These are phyloP conservation scores for Nicotiana noctiflora DNA, from an alignment of 257 asterid genomes.

Conservation along the genomic window DNA sequence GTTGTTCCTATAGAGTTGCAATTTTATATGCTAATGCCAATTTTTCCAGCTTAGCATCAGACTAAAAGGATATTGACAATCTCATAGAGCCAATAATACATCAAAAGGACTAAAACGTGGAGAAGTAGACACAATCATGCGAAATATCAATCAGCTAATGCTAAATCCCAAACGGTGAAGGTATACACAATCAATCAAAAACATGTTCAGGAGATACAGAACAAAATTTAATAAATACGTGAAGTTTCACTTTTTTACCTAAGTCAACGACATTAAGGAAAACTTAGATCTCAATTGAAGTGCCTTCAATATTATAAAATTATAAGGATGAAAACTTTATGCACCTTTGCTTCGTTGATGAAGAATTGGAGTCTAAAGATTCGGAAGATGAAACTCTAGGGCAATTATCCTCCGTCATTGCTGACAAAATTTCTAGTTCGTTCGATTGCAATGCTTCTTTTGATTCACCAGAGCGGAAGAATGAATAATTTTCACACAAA, in stretches of 20 bases:
- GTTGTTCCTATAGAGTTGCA: background rate
- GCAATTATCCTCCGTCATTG: conserved; percentile 60
- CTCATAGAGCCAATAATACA: background rate
- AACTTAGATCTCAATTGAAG: background rate
- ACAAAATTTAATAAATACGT: background rate
- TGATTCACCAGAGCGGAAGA: background rate
- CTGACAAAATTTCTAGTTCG: background rate
- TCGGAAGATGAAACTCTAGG: conserved; percentile 64
- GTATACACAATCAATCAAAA: background rate
- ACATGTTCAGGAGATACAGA: background rate
- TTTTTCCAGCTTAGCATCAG: background rate
- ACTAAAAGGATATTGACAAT: background rate
- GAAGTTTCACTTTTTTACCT: background rate
- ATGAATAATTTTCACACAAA: background rate
- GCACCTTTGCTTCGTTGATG: conserved; percentile 73
- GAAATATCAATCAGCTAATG: background rate
- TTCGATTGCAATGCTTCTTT: background rate
- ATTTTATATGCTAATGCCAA: background rate
- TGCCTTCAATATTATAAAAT: background rate
- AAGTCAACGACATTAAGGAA: background rate
- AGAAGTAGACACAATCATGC: background rate
- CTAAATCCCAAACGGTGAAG: background rate
- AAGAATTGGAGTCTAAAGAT: conserved; percentile 24
- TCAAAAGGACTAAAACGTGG: background rate
- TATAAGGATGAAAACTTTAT: background rate